phyloP scores from a whole-genome alignment of 2,329 filamentous ascomycete genomes.

The Fusarium papillatum region DNA sequence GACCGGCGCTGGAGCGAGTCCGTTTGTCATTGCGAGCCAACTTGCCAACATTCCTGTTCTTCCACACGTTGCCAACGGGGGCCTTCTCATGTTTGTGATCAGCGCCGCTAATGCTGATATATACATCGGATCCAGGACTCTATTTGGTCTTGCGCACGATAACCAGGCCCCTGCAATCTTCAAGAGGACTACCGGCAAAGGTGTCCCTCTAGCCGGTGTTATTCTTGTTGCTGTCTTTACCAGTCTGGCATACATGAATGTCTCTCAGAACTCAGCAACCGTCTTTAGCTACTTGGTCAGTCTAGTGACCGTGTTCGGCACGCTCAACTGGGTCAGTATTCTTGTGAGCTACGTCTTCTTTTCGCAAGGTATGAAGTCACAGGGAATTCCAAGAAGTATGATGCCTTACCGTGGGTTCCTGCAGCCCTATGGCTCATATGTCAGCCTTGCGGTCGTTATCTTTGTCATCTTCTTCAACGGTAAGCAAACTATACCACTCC shows the following conservation, averaged over 20 bases:
- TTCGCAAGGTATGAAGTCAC: not conserved
- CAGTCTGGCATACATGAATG: not conserved
- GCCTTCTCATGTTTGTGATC: not conserved
- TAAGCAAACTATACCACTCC: not conserved
- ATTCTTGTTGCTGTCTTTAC: not conserved
- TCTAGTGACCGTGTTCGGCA: slow-evolving; percentile 21
- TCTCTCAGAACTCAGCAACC: not conserved
- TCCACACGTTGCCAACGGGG: not conserved
- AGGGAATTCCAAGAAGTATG: not conserved
- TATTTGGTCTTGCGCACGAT: not conserved
- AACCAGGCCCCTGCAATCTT: not conserved
- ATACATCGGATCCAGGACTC: not conserved
- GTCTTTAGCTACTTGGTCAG: slow-evolving; percentile 21
- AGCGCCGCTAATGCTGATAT: not conserved
- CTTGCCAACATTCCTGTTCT: not conserved
- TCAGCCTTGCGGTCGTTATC: not conserved
- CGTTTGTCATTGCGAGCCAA: not conserved
- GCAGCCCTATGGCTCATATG: not conserved
- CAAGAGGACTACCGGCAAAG: not conserved
- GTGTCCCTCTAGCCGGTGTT: not conserved
- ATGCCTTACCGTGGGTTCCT: not conserved
- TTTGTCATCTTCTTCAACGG: not conserved
- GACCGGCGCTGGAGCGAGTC: not conserved
- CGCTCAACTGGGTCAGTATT: slow-evolving; percentile 15
- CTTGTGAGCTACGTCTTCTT: slow-evolving; percentile 5